phyloP scores from a whole-genome alignment of 345 rosid genomes.

The Gossypium ekmanianum region DNA sequence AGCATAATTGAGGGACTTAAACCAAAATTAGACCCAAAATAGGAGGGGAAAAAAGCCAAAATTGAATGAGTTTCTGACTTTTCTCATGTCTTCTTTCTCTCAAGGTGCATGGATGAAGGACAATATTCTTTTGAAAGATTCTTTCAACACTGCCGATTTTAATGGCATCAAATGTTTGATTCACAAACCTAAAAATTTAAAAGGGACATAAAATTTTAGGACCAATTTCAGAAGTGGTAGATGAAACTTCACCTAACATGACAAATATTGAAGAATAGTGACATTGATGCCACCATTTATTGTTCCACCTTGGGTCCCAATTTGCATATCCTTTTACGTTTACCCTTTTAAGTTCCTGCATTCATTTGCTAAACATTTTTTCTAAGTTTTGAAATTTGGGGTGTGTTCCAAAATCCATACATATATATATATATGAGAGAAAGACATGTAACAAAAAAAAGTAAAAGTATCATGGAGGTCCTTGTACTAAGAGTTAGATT shows the following conservation, averaged over 20 bases:
- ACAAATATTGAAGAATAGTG: neutral
- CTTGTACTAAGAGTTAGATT: no score
- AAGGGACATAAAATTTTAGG: neutral
- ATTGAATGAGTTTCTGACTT: neutral
- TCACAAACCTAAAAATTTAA: neutral
- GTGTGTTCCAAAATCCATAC: neutral
- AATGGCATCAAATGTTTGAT: neutral
- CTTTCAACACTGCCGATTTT: neutral
- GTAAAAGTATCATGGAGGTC: rapidly evolving
- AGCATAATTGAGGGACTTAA: no score
- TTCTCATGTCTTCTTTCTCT: neutral
- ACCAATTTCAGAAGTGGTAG: conserved; percentile 8
- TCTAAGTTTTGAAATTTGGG: neutral
- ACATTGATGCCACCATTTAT: neutral
- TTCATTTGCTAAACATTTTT: neutral
- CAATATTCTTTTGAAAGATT: neutral
- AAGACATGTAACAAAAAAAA: conserved; percentile 11
- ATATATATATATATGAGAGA: neutral
- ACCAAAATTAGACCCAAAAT: no score
- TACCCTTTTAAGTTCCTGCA: neutral
- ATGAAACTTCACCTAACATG: neutral
- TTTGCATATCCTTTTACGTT: neutral
- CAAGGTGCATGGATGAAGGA: neutral
- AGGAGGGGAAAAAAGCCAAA: no score
- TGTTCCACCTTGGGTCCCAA: neutral